phyloP scores from a whole-genome alignment of 164 flowering plant species.

The Amborella trichopoda region DNA sequence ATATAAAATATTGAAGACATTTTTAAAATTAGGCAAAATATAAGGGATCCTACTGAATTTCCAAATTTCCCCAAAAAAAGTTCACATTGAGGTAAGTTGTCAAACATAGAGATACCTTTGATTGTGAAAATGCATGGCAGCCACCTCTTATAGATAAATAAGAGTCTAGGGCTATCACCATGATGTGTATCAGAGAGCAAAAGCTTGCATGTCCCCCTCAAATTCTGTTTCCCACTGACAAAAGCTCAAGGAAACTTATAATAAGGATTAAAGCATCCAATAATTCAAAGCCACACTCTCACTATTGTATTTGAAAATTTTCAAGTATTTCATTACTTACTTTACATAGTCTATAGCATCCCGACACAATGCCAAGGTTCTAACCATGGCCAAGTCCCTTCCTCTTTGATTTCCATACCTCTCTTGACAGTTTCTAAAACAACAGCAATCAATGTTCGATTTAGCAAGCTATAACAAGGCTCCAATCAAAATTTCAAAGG shows the following conservation, averaged over 20 bases:
- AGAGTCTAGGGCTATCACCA: constrained; percentile 69
- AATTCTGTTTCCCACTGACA: constrained; percentile 27
- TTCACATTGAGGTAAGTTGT: neutral
- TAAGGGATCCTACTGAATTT: neutral
- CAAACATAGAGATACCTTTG: constrained; percentile 27
- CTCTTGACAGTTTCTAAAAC: constrained; percentile 48
- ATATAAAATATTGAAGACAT: too few relatives aligned
- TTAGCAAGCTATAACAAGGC: too few relatives aligned
- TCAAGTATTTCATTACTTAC: constrained; percentile 35
- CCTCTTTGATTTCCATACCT: constrained; percentile 61
- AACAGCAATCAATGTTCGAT: neutral
- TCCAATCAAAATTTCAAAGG: too few relatives aligned
- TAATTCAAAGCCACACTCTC: neutral
- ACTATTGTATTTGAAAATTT: too few relatives aligned
- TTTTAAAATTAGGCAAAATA: neutral
- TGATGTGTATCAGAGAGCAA: constrained; percentile 73
- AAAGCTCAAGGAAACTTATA: neutral
- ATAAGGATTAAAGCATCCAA: neutral
- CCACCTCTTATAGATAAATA: constrained; percentile 89
- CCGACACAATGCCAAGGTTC: constrained; percentile 57
- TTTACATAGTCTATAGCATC: constrained; percentile 64
- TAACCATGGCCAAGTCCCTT: constrained; percentile 72
- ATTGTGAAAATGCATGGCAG: constrained; percentile 46
- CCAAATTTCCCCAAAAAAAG: neutral
- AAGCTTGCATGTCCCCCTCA: constrained; percentile 34